A percentile compares a stretch with the other conserved stretches of the same genome.
phyloP scores from a whole-genome alignment of 2,329 filamentous ascomycete genomes.

The Xylariaceae sp. region DNA sequence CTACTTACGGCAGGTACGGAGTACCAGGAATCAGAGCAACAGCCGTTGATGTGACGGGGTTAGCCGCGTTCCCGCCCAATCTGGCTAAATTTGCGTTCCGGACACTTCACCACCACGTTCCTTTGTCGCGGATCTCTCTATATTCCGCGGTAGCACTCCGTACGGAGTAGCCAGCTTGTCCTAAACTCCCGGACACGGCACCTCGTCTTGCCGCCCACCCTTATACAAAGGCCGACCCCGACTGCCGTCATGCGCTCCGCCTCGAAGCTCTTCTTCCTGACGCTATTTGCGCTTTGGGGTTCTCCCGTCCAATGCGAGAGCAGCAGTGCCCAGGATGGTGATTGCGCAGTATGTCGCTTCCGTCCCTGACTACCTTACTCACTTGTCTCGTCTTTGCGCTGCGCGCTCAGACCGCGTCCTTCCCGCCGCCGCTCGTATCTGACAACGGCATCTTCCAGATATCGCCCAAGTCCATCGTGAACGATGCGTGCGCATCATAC shows the following conservation, averaged over 20 bases:
- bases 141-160: no score
- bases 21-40: no score
- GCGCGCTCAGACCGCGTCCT: conserved; percentile 17
- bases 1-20: no score
- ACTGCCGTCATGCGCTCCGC: conserved; percentile 41
- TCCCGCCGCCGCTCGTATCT: conserved; percentile 26
- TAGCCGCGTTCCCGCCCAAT: no score
- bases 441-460: conserved; percentile 52
- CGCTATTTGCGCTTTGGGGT: conserved; percentile 48
- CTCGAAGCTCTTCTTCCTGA: conserved; percentile 47
- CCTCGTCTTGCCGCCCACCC: conserved; percentile 7
- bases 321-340: conserved; percentile 33
- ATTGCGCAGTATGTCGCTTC: conserved; percentile 43
- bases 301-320: conserved; percentile 38
- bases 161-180: no score
- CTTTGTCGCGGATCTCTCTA: no score
- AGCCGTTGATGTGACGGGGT: no score
- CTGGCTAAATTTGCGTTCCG: no score
- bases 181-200: no score
- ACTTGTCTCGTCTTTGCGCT: conserved; percentile 11
- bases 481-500: conserved; percentile 92
- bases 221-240: conserved; percentile 6
- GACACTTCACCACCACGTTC: no score
- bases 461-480: conserved; percentile 80
- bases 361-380: conserved; percentile 13